Base-by-base conservation (phyloP, 75 land plant species). In the Pseudotsuga menziesii region DNA sequence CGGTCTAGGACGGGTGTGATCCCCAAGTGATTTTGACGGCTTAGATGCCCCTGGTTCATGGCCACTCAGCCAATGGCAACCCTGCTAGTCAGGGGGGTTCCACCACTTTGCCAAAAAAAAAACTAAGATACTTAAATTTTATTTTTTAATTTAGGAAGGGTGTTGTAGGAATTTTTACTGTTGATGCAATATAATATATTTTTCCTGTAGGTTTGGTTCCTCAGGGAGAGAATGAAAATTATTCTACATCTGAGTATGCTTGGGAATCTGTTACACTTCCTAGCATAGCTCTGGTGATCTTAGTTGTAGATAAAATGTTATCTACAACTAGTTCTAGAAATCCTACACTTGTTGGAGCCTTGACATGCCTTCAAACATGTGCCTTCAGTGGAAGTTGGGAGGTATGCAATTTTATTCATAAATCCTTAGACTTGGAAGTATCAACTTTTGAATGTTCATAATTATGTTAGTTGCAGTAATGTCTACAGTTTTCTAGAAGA, bases 321-420 rank as follows among this genome's bases (percentile, higher is more conserved):
- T 95, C 98, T 80, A 95, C 99, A 83, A 95, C 99, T 17, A 94
- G 95, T 75, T 97, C 99, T 32, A 85, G 98, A 48, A 97, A 97
- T 77, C 98, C 98, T 14, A 97, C 99, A 15, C 92, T 97, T 29
- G 95, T 91, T 81, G 93, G 95, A 80, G 99, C 98, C 19, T 79
- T 97, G 81, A 94, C 95, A 54, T 90, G 99, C 56, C 93, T 97
- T 58, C 93, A 97, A 77, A 89, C 98, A 60, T 94, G 99, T 86
- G 98, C 95, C 57, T 90, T 92, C 81, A 91, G 93, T 85, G 99
- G 99, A 44, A 97, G 99, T 79, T 97, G 99, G 99, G 99, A 97
- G 99, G 99, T 97, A 88, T 60, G 69, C n/a, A 16, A 1, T 64
- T 15, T 64, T 32, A 64, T 32, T 16, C 32, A 11, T 16, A 5